Conservation (phyloP, 2,329 filamentous ascomycete genomes). For the Epicoccum nigrum region DNA sequence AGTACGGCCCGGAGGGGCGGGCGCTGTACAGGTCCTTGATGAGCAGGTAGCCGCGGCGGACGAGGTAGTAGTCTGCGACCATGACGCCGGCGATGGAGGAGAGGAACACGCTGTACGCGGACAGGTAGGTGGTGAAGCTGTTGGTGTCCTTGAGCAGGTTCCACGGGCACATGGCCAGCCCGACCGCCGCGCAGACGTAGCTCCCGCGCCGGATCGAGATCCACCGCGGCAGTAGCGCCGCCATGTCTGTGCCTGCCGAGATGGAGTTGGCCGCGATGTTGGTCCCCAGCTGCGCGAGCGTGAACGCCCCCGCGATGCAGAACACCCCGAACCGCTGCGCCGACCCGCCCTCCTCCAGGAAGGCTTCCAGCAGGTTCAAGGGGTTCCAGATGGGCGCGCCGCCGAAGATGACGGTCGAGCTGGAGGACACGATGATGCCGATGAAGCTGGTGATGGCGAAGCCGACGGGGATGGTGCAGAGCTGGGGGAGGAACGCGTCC, state of each 20-base stretch:
- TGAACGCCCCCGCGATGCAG: conserved; percentile 57
- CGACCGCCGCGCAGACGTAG: conserved; percentile 81
- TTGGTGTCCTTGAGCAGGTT: conserved; percentile 76
- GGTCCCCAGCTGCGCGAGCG: conserved; percentile 81
- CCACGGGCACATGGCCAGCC: conserved; percentile 86
- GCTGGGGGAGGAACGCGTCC: conserved; percentile 81
- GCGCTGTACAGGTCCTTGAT: conserved; percentile 80
- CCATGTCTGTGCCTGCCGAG: conserved; percentile 82
- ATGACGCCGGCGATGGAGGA: conserved; percentile 93
- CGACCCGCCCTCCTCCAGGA: conserved; percentile 50
- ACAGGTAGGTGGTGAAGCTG: conserved; percentile 89
- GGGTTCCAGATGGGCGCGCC: conserved; percentile 53
- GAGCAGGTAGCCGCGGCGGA: conserved; percentile 81
- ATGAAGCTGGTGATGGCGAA: conserved; percentile 78
- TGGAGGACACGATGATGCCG: conserved; percentile 59
- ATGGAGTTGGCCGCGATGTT: conserved; percentile 89
- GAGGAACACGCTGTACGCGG: conserved; percentile 92
- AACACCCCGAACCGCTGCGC: conserved; percentile 57
- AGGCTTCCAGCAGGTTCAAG: conserved; percentile 49
- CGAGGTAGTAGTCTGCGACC: conserved; percentile 83
- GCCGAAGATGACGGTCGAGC: conserved; percentile 52
- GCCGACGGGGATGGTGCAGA: conserved; percentile 60
- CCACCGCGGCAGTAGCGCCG: conserved; percentile 77
- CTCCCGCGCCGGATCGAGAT: conserved; percentile 86
- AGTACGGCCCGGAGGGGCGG: conserved; percentile 72